Evolutionary conservation across 495 filamentous ascomycete species (phyloP).

Genomic region (Symbiotaphrina buchneri): DNA sequence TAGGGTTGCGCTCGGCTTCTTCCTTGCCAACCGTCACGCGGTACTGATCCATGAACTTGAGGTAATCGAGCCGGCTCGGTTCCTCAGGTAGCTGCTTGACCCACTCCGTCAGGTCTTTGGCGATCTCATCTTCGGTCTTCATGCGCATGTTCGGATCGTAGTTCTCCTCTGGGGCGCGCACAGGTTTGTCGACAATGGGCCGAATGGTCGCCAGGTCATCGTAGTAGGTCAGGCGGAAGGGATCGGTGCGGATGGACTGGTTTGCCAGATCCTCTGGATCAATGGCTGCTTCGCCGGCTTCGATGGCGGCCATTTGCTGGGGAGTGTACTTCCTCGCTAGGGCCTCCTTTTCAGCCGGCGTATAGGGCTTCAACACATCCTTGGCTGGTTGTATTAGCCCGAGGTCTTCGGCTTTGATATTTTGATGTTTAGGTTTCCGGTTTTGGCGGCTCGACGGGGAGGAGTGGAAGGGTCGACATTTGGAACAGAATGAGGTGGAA

Average conservation of each 20-base stretch:
- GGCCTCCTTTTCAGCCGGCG: slow-evolving; percentile 35
- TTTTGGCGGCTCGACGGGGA: background rate
- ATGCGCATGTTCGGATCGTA: slow-evolving; percentile 35
- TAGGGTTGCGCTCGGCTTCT: slow-evolving; percentile 23
- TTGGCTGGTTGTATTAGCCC: slow-evolving; percentile 9
- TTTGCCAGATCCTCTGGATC: slow-evolving; percentile 52
- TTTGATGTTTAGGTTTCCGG: background rate
- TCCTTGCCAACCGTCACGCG: slow-evolving; percentile 28
- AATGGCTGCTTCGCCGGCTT: slow-evolving; percentile 69
- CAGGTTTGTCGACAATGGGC: slow-evolving; percentile 49
- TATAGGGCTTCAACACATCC: slow-evolving; percentile 37
- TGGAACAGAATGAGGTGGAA: background rate
- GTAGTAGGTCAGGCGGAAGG: slow-evolving; percentile 47
- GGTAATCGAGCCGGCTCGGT: slow-evolving; percentile 17
- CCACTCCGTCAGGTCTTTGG: slow-evolving; percentile 31
- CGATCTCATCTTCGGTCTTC: slow-evolving; percentile 34
- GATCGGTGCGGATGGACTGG: slow-evolving; percentile 47
- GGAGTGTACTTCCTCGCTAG: slow-evolving; percentile 49
- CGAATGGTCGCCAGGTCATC: slow-evolving; percentile 66
- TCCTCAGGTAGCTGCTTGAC: slow-evolving; percentile 23
- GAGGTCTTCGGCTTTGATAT: slow-evolving; percentile 9
- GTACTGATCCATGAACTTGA: slow-evolving; percentile 20
- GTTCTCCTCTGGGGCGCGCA: slow-evolving; percentile 26
- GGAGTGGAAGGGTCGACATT: slow-evolving; percentile 3
- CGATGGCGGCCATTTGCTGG: slow-evolving; percentile 62